A percentile compares a stretch with the other conserved stretches of the same genome.
Conservation (phyloP, 2,329 filamentous ascomycete genomes). For the Hypoxylon sp. region DNA sequence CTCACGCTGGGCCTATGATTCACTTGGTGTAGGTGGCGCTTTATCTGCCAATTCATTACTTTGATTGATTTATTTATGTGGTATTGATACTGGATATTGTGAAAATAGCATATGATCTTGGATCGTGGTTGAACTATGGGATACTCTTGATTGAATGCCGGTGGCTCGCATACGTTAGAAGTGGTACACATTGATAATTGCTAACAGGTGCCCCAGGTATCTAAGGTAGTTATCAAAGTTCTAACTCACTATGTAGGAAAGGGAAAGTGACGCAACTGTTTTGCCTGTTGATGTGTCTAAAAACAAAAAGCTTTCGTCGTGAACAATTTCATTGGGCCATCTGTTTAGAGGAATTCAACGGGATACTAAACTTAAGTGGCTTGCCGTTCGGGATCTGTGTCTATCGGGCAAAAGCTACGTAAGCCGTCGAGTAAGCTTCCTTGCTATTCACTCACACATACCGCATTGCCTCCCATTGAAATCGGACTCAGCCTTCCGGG, state of each 20-base stretch:
- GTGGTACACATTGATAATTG: too few relatives aligned
- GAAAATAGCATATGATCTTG: constrained; percentile 4
- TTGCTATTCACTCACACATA: not conserved
- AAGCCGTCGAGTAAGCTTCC: not conserved
- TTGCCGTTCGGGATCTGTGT: not conserved
- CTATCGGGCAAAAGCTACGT: not conserved
- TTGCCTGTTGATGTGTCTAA: not conserved
- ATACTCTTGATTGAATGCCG: not conserved
- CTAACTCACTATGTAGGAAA: not conserved
- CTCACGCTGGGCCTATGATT: constrained; percentile 23
- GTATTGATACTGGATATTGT: not conserved
- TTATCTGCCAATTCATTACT: constrained; percentile 16
- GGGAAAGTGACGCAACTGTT: not conserved
- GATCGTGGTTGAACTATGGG: not conserved
- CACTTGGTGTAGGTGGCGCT: constrained; percentile 20
- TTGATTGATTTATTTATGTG: not conserved
- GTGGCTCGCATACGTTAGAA: too few relatives aligned
- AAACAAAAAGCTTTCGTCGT: not conserved
- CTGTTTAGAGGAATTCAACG: not conserved
- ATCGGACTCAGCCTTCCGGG: constrained; percentile 13
- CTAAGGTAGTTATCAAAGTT: not conserved
- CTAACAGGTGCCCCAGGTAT: too few relatives aligned
- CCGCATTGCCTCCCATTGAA: not conserved
- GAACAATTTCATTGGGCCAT: not conserved
- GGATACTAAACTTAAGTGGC: not conserved